These are phyloP conservation scores for Monosporozyma servazzii DNA, from an alignment of 805 yeast genomes.

Conservation along the genomic window DNA sequence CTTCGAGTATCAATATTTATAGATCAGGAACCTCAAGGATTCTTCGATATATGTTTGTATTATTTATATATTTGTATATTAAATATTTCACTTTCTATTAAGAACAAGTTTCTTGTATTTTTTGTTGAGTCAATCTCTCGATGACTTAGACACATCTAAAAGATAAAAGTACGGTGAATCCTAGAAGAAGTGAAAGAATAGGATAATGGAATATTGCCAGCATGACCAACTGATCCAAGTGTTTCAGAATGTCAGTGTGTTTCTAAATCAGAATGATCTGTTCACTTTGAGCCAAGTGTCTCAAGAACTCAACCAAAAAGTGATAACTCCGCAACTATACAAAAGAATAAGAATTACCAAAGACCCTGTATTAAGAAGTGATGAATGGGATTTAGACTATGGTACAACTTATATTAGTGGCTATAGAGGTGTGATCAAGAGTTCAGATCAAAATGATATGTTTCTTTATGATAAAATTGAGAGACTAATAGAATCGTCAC, in stretches of 20 bases:
- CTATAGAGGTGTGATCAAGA: slow-evolving; percentile 27
- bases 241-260: slow-evolving; percentile 8
- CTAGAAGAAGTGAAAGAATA: background rate
- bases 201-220: background rate
- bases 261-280: slow-evolving; percentile 35
- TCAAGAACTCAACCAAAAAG: slow-evolving; percentile 23
- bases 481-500: slow-evolving; percentile 31
- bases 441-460: slow-evolving; percentile 31
- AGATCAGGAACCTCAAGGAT: background rate
- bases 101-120: background rate
- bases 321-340: slow-evolving; percentile 31
- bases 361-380: slow-evolving; percentile 26
- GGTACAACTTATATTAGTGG: slow-evolving; percentile 35
- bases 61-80: background rate
- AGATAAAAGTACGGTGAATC: background rate
- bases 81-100: background rate
- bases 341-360: slow-evolving; percentile 30
- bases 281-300: slow-evolving; percentile 28
- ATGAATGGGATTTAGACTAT: slow-evolving; percentile 29
- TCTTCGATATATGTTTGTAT: background rate
- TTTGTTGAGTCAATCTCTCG: background rate
- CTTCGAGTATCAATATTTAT: slow-evolving; percentile 1
- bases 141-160: background rate
- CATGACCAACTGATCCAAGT: background rate
- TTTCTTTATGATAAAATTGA: slow-evolving; percentile 33